phyloP scores from a whole-genome alignment of 768 basidiomycete species.

The Boletus patriciae region DNA sequence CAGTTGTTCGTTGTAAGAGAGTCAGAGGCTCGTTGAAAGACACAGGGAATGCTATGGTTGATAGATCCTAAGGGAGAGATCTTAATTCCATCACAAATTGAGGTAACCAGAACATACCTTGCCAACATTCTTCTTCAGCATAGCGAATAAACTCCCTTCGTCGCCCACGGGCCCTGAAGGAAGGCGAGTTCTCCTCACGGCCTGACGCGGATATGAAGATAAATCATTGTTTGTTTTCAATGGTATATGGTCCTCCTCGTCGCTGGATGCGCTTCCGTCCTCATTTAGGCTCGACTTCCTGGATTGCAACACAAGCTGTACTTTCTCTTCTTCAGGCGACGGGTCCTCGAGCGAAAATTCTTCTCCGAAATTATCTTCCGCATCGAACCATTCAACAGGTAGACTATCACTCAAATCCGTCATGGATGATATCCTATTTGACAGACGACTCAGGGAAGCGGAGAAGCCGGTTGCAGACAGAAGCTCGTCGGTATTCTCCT shows the following conservation, averaged over 20 bases:
- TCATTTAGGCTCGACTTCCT: conserved; percentile 43
- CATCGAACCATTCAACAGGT: conserved; percentile 75
- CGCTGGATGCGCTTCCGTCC: conserved; percentile 46
- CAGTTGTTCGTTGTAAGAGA: conserved; percentile 76
- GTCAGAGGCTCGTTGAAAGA: conserved; percentile 89
- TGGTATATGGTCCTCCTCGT: conserved; percentile 40
- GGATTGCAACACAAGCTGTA: conserved; percentile 39
- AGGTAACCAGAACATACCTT: conserved; percentile 49
- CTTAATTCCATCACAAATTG: background rate
- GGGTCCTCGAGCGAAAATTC: conserved; percentile 65
- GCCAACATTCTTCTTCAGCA: conserved; percentile 86
- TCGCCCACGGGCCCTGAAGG: conserved; percentile 65
- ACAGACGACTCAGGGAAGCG: conserved; percentile 34
- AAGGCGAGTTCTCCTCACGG: conserved; percentile 54
- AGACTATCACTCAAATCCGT: conserved; percentile 50
- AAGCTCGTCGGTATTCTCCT: conserved; percentile 44
- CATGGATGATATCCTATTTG: conserved; percentile 47
- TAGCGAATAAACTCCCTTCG: conserved; percentile 78
- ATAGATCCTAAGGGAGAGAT: conserved; percentile 58
- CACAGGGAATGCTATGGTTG: conserved; percentile 82
- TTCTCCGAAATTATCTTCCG: conserved; percentile 46
- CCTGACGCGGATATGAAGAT: conserved; percentile 21
- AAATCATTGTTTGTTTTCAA: conserved; percentile 5
- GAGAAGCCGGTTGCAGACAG: conserved; percentile 25
- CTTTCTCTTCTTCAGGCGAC: conserved; percentile 39